A percentile compares a stretch with the other conserved stretches of the same genome.
Evolutionary conservation across 192 early-diverging fungal species (phyloP).

Genomic region (Physocladia obscura): DNA sequence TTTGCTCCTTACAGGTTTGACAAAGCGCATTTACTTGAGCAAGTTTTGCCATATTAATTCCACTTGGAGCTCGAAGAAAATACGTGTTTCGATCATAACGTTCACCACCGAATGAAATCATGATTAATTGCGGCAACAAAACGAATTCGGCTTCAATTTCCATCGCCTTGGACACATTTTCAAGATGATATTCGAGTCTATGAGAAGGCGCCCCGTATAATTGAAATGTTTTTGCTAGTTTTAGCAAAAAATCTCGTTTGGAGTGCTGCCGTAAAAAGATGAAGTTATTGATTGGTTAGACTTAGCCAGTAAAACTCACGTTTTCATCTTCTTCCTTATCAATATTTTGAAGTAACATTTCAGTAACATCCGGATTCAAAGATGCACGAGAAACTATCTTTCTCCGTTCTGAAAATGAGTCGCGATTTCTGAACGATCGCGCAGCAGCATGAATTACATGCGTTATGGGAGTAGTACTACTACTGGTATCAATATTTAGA

Average conservation of each 20-base stretch:
- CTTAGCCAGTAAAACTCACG: too few relatives aligned
- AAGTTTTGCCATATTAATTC: slow-evolving; percentile 44
- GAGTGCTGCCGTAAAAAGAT: not conserved
- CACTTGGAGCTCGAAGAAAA: slow-evolving; percentile 32
- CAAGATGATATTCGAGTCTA: slow-evolving; percentile 46
- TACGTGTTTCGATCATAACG: slow-evolving; percentile 32
- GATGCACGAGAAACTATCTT: too few relatives aligned
- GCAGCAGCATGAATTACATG: too few relatives aligned
- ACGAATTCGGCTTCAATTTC: slow-evolving; percentile 42
- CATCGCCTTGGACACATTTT: slow-evolving; percentile 39
- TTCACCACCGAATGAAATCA: slow-evolving; percentile 48
- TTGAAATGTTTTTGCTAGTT: slow-evolving; percentile 40
- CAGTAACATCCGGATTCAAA: too few relatives aligned
- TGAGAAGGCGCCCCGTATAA: slow-evolving; percentile 51
- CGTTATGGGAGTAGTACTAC: too few relatives aligned
- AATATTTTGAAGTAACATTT: too few relatives aligned
- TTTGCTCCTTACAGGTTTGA: not conserved
- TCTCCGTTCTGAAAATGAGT: too few relatives aligned
- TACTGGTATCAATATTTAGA: too few relatives aligned
- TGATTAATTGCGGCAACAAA: slow-evolving; percentile 38
- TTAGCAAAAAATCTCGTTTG: slow-evolving; percentile 48
- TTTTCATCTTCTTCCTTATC: too few relatives aligned
- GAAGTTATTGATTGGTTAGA: not conserved
- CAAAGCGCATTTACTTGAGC: slow-evolving; percentile 48
- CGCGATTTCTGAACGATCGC: too few relatives aligned